Evolutionary conservation across 1,139 yeast species (phyloP), one percentile per base, ranked within the genome.

Genomic region (Debaryomyces nepalensis): DNA sequence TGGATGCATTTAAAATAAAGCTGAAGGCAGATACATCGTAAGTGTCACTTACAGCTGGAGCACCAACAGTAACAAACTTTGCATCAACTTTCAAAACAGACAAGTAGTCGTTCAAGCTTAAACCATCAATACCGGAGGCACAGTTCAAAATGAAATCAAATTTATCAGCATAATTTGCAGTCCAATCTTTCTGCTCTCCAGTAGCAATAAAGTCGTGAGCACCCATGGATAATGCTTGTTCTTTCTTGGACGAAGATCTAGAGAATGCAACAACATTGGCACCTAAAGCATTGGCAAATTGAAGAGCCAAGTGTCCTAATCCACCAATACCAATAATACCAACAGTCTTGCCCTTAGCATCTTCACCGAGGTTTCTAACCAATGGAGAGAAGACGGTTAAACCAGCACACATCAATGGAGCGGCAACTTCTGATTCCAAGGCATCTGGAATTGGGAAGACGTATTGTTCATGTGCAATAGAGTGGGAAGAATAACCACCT

Each of bases 381-480:
- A 82, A 58, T 32, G 88, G 88, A 4, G 81, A 69, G 62, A 66
- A 82, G 1, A 77, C 81, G 15, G 88, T 83, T 52, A 81, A 66
- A 44, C 88, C 88, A 32, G 82, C 87, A 66, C 88, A 83, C 68
- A 82, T 64, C 57, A 83, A 68, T 19, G 87, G 87, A 12, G 85
- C 86, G 26, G 81, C 87, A 40, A 64, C 59, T 40, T 64, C 69
- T 19, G 74, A 60, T 15, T 66, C 61, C 46, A 81, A 56, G 16
- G 45, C 59, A n/a, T 80, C 82, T 16, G 88, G 88, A 44, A 82
- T 75, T 19, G 74, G 72, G 61, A 81, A 75, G 4, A 69, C 80
- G 54, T 77, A 79, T 43, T 70, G 64, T 52, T 79, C 80, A 54
- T 75, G 66, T 33, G 77, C 81, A 46, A 82, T 71, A 32, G 78